phyloP scores from a whole-genome alignment of 441 rosid species.

The Populus trichocarpa region DNA sequence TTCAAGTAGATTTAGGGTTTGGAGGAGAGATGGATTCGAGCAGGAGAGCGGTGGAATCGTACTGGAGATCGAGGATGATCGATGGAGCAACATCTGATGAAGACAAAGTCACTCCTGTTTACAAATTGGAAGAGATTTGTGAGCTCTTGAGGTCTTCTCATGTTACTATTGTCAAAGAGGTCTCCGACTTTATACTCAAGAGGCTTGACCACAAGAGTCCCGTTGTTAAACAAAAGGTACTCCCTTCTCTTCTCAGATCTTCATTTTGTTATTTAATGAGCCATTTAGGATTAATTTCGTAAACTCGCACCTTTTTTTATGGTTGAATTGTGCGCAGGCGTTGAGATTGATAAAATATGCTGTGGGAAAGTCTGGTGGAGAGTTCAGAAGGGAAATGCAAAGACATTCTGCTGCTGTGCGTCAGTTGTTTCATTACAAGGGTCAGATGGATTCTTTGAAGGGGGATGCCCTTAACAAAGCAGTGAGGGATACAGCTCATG shows the following conservation, averaged over 20 bases:
- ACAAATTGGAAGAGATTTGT: conserved; percentile 90
- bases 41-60: conserved; percentile 98
- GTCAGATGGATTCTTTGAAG: conserved; percentile 79
- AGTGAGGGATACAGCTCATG: conserved; percentile 93
- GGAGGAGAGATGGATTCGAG: conserved; percentile 74
- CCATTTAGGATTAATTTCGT: too few species aligned
- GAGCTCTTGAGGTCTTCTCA: conserved; percentile 88
- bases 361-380: conserved; percentile 86
- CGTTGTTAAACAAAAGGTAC: conserved; percentile 92
- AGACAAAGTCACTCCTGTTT: conserved; percentile 90
- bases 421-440: conserved; percentile 82
- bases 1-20: background rate
- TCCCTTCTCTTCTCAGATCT: background rate
- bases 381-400: conserved; percentile 98
- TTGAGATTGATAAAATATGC: conserved; percentile 87
- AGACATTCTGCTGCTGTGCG: conserved; percentile 88
- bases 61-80: conserved; percentile 93
- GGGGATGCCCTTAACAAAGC: conserved; percentile 98
- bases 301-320: conserved; percentile 6
- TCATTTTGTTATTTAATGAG: background rate
- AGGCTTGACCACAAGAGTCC: conserved; percentile 93
- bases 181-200: conserved; percentile 75
- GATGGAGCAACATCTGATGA: conserved; percentile 91
- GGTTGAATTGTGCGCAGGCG: conserved; percentile 48
- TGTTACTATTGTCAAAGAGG: conserved; percentile 78